Evolutionary conservation across 2,329 filamentous ascomycete genomes (phyloP), one percentile per base, ranked within the genome.

Genomic region (Exophiala viscosa): DNA sequence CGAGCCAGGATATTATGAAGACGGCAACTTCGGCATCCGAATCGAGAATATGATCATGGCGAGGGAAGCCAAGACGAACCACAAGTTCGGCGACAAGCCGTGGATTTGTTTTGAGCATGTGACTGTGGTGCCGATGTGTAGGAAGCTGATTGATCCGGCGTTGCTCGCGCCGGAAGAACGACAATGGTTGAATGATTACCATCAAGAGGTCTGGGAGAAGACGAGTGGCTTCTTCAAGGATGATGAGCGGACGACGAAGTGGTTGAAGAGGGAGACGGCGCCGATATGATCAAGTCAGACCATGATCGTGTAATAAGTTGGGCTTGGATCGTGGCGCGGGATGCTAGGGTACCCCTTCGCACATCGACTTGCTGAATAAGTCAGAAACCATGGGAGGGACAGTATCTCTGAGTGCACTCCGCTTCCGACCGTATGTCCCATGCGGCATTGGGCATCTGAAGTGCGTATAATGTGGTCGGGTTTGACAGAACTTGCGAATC

Each of bases 1-100:
- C 65, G 90, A 99, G 70, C 93, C 93, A 1, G 93, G 93, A 28
- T 99, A 91, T 73, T 99, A 99, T 69, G 91, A 97, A 70, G 93
- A 99, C 64, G 92, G 90, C 43, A 84, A 84, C 35, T 99, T 95
- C 66, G 93, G 93, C 14, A 93, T 99, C 61, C 86, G 93, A 14
- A 96, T 96, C 65, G 93, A 99, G 72, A 99, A 99, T 69, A 84
- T 99, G 64, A 83, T 95, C 60, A 86, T 97, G 77, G 90, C 95
- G 28, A 86, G 82, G 60, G 90, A 96, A 68, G 86, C 87, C n/a
- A 78, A 91, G 70, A 96, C 92, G 3, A 85, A 85, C 57, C 81
- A 95, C 70, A 83, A 85, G 33, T 97, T 97, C 66, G 92, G 91
- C 15, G 92, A 96, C 64, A 96, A 95, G 74, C 87, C 91, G 2